Evolutionary conservation across 768 basidiomycete genomes (phyloP).

Genomic region (Pisolithus orientalis): DNA sequence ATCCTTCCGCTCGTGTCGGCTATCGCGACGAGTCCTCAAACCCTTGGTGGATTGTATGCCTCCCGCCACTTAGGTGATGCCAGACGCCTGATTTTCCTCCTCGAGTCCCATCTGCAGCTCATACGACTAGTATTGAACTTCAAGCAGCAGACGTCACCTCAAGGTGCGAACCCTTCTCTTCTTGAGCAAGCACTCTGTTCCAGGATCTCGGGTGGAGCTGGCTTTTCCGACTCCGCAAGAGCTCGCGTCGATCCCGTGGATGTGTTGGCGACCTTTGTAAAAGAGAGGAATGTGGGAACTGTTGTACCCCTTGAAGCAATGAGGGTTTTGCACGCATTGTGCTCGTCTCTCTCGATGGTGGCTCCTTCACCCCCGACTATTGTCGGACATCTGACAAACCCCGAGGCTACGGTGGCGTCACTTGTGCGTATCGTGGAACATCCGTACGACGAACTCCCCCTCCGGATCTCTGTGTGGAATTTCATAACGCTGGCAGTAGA

Average conservation of each 20-base stretch:
- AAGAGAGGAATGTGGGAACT: conserved; percentile 54
- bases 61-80: conserved; percentile 68
- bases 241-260: conserved; percentile 67
- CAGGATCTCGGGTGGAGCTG: conserved; percentile 44
- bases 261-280: conserved; percentile 61
- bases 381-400: conserved; percentile 70
- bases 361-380: conserved; percentile 66
- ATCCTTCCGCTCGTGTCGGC: conserved; percentile 75
- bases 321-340: conserved; percentile 59
- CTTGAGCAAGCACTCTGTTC: conserved; percentile 75
- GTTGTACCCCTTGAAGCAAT: conserved; percentile 62
- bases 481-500: conserved; percentile 78
- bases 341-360: conserved; percentile 54
- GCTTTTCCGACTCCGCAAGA: conserved; percentile 38
- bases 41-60: conserved; percentile 53
- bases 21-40: conserved; percentile 54
- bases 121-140: conserved; percentile 55
- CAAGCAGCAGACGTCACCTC: conserved; percentile 51
- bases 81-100: conserved; percentile 56
- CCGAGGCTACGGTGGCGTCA: conserved; percentile 61
- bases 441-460: conserved; percentile 68
- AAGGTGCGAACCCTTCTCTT: conserved; percentile 47
- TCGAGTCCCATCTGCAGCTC: conserved; percentile 62
- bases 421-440: conserved; percentile 71
- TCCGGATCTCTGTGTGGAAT: conserved; percentile 76